Percentiles rank a stretch among this genome's conserved stretches.
phyloP scores from a whole-genome alignment of 768 basidiomycete species.

The Termitomyces titanicus region DNA sequence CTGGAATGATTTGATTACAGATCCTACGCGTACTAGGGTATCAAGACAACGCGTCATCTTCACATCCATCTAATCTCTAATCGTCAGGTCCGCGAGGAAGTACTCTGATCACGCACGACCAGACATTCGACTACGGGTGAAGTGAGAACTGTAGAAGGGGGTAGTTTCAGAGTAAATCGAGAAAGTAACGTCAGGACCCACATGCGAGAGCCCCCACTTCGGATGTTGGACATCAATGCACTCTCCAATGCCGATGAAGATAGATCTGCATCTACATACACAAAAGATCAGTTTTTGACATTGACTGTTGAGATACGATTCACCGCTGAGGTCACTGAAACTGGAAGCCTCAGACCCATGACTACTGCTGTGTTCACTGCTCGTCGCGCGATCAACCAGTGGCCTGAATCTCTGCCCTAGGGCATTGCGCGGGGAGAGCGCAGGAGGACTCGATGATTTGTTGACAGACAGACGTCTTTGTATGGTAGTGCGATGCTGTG shows the following conservation, averaged over 20 bases:
- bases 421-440: slow-evolving; percentile 51
- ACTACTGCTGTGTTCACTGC: slow-evolving; percentile 56
- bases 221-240: slow-evolving; percentile 72
- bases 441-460: slow-evolving; percentile 63
- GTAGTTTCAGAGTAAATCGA: background rate
- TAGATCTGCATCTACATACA: slow-evolving; percentile 57
- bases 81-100: background rate
- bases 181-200: slow-evolving; percentile 36
- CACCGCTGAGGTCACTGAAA: slow-evolving; percentile 86
- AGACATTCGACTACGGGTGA: slow-evolving; percentile 31
- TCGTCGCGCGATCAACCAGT: slow-evolving; percentile 34
- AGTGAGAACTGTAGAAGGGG: slow-evolving; percentile 29
- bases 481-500: slow-evolving; percentile 50
- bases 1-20: slow-evolving; percentile 18
- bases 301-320: background rate
- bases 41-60: slow-evolving; percentile 5
- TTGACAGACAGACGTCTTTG: slow-evolving; percentile 47
- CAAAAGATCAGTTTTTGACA: background rate
- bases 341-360: slow-evolving; percentile 75
- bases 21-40: slow-evolving; percentile 12
- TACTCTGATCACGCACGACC: slow-evolving; percentile 21
- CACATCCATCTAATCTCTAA: background rate
- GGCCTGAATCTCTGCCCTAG: slow-evolving; percentile 49
- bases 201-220: slow-evolving; percentile 64
- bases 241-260: slow-evolving; percentile 81